Base-by-base conservation (phyloP, 2,329 filamentous ascomycete genomes). In the Fusarium sp. region DNA sequence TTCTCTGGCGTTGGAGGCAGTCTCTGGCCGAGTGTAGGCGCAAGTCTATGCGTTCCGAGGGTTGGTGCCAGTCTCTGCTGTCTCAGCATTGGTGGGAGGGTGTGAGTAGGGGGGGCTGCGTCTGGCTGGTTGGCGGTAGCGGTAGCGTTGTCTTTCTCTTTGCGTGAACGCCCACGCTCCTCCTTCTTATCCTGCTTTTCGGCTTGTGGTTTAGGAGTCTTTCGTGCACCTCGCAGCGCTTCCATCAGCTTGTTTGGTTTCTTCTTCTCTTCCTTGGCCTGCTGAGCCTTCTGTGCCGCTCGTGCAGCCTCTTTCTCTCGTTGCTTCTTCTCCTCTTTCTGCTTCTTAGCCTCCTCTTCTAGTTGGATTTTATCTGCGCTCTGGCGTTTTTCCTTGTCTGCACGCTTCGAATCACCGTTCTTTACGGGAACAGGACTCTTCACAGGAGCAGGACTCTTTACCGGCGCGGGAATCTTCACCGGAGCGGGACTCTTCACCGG, bases 41-140 rank as follows among this genome's bases (percentile, higher is more conserved):
- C 63, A 14, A 65, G 42, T 25, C 63, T 38, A 27, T 52, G 63
- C 47, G 56, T 65, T 60, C 63, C 63, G 54, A 65, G 63, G 20
- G 29, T 65, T 31, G 63, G 54, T 25, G 38, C 63, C 56, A 66
- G 64, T 66, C 42, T 54, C 57, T 61, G 64, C 7, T 40, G 42
- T 66, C 64, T 25, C 20, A 66, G 56, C 29, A 59, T 66, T 42
- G 57, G 33, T 42, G 64, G 64, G 14, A 66, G 13, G 33, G 33
- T 25, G 13, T 54, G 45, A 16, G 38, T 6, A 20, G 16, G 33
- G 5, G 33, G 42, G 8, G 56, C 20, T 45, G 64, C 20, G 14
- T 38, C 33, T 58, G n/a, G 14, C 20, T 58, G 54, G 31, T 58
- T 25, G 20, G 60, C 25, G 25, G 25, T 36, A 4, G 63, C 40